These are phyloP conservation scores for Atkinsonella hypoxylon DNA, from an alignment of 2,329 filamentous ascomycete genomes.

Conservation along the genomic window DNA sequence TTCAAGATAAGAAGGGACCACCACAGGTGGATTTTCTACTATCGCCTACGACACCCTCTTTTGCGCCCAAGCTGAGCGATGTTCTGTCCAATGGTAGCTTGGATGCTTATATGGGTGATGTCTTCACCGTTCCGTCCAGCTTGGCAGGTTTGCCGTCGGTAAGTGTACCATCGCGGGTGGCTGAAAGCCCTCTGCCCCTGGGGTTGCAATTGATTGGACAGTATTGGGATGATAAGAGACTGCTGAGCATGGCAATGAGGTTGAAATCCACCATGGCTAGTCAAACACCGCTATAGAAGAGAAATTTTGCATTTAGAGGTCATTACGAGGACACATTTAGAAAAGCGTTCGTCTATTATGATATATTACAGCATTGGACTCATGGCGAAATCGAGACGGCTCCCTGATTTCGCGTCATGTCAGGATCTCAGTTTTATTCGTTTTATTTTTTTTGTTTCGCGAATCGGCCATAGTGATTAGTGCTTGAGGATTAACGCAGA, in stretches of 20 bases:
- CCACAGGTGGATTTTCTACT: constrained; percentile 72
- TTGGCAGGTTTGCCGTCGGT: constrained; percentile 82
- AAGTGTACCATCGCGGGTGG: constrained; percentile 51
- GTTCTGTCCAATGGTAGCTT: constrained; percentile 44
- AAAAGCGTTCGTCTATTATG: neutral
- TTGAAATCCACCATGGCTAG: constrained; percentile 19
- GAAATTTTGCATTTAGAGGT: constrained; percentile 3
- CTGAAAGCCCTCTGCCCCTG: constrained; percentile 21
- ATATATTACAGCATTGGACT: neutral
- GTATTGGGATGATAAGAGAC: constrained; percentile 59
- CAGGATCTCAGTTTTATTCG: too few species aligned
- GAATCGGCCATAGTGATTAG: too few species aligned
- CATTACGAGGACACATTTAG: neutral
- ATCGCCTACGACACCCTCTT: constrained; percentile 73
- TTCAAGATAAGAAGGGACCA: constrained; percentile 45
- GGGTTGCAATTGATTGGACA: constrained; percentile 74
- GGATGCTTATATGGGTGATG: constrained; percentile 83
- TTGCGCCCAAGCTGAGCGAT: constrained; percentile 53
- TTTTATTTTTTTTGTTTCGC: too few species aligned
- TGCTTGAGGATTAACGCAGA: too few species aligned
- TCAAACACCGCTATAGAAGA: constrained; percentile 9
- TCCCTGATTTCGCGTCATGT: too few species aligned
- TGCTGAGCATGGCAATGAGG: constrained; percentile 46
- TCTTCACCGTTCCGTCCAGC: constrained; percentile 91
- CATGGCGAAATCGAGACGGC: neutral